Conservation (phyloP, 306 rosid species). For the Prunus mira region DNA sequence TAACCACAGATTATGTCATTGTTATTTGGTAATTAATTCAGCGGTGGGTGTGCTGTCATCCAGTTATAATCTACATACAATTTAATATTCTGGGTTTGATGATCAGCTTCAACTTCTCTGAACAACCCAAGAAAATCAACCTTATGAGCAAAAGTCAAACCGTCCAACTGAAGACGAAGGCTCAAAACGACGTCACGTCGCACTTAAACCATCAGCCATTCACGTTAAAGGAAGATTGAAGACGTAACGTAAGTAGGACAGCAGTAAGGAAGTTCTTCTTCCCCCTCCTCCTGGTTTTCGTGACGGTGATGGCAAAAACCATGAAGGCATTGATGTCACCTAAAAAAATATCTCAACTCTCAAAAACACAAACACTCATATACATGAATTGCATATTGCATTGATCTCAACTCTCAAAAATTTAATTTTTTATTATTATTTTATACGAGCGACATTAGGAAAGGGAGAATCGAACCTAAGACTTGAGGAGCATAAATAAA, state of each 20-base stretch:
- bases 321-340: neutral
- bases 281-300: neutral
- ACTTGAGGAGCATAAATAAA: no score
- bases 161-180: neutral
- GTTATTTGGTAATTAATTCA: no score
- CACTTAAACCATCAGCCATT: neutral
- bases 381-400: no score
- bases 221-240: neutral
- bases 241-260: neutral
- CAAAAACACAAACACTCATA: no score
- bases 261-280: neutral
- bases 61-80: neutral
- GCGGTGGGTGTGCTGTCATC: neutral
- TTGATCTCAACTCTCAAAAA: no score
- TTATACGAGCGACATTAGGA: fast-evolving
- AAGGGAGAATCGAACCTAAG: no score
- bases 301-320: neutral
- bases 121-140: neutral
- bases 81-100: neutral
- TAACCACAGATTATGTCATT: no score
- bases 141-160: neutral
- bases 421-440: no score
- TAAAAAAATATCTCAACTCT: no score
- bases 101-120: neutral
- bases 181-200: neutral